phyloP scores from a whole-genome alignment of 306 rosid genomes.

The Arachis stenosperma region DNA sequence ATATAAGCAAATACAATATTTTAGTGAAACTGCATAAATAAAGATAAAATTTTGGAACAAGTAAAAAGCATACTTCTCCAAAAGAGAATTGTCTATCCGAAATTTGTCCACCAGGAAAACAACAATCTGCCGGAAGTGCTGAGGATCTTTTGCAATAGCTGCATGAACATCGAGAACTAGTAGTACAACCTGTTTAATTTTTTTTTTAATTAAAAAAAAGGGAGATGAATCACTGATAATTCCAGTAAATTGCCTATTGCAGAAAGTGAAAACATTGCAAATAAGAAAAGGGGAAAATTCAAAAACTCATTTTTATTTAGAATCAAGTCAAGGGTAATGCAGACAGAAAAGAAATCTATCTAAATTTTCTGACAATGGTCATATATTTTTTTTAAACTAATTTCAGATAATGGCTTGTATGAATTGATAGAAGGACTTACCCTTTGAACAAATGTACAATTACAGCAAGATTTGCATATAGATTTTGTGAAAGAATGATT shows the following conservation, averaged over 20 bases:
- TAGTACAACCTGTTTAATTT: constrained; percentile 78
- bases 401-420: not conserved
- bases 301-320: not conserved
- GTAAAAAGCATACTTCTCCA: constrained; percentile 75
- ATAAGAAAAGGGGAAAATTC: constrained; percentile 25
- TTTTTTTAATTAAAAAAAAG: not conserved
- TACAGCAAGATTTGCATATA: constrained; percentile 17
- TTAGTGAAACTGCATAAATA: constrained; percentile 10
- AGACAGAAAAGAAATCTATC: constrained; percentile 27
- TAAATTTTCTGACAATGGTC: not conserved
- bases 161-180: constrained; percentile 97
- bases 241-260: not conserved
- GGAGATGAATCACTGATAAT: constrained; percentile 27
- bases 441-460: constrained; percentile 2
- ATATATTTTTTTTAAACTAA: not conserved
- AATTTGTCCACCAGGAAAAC: constrained; percentile 83
- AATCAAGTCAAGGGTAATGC: constrained; percentile 16
- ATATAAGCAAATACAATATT: constrained; percentile 30
- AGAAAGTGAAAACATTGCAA: constrained; percentile 12
- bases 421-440: constrained; percentile 16
- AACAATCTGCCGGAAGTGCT: constrained; percentile 84
- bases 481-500: constrained; percentile 20
- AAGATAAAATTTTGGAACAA: constrained; percentile 25
- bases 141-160: constrained; percentile 83
- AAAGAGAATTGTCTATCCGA: constrained; percentile 74